phyloP scores from a whole-genome alignment of 2,329 filamentous ascomycete species.

The Ceratocystis variospora region DNA sequence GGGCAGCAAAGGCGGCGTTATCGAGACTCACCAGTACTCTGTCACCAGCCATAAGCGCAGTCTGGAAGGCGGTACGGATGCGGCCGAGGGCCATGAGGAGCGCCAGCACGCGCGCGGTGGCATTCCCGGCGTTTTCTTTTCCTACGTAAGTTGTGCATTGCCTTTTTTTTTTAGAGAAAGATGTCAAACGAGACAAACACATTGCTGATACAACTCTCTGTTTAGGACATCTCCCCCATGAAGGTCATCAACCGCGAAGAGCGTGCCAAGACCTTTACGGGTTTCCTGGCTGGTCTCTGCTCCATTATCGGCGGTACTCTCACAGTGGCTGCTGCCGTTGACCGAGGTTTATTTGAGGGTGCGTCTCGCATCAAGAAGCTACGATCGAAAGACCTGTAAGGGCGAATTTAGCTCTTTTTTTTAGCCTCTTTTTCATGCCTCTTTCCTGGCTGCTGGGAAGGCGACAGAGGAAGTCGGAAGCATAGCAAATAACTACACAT shows the following conservation, averaged over 20 bases:
- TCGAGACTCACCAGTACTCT: constrained; percentile 97
- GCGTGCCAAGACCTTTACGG: constrained; percentile 73
- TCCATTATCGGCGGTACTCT: constrained; percentile 89
- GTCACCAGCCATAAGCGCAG: constrained; percentile 94
- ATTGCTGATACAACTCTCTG: constrained; percentile 1
- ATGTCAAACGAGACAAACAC: not conserved
- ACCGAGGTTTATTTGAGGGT: constrained; percentile 85
- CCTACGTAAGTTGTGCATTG: constrained; percentile 54
- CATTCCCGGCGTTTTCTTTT: constrained; percentile 97
- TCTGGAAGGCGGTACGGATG: constrained; percentile 67
- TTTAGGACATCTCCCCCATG: constrained; percentile 93
- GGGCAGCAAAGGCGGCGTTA: constrained; percentile 54
- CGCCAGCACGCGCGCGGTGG: constrained; percentile 77
- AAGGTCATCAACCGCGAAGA: constrained; percentile 97
- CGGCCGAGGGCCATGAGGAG: constrained; percentile 80
- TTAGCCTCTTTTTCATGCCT: not conserved
- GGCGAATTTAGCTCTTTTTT: not conserved
- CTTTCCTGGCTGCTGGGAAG: not conserved
- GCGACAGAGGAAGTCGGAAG: not conserved
- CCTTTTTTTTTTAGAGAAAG: not conserved
- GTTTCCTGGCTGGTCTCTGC: constrained; percentile 87
- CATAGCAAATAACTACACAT: constrained; percentile 2
- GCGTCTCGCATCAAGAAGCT: constrained; percentile 75
- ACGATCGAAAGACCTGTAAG: constrained; percentile 47
- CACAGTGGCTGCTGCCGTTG: constrained; percentile 86